Evolutionary conservation across 1,139 yeast species (phyloP), one percentile per base, ranked within the genome.

Genomic region (Geotrichum australiense): DNA sequence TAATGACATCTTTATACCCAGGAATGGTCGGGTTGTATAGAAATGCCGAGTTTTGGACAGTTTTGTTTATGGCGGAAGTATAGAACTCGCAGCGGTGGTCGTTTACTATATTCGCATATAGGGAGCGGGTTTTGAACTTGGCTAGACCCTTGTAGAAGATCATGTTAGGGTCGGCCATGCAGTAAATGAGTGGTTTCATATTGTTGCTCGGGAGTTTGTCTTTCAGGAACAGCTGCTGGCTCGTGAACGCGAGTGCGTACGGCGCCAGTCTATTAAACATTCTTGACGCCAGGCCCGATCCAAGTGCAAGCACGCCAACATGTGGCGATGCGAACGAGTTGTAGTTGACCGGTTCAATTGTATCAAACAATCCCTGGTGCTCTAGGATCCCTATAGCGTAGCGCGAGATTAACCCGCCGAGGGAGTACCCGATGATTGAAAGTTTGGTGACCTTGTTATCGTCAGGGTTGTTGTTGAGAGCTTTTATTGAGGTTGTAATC

Each of bases 11-110:
- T 34, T 59, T 74, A 53, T 76, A 80, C 6, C 72, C 72, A 1
- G 64, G 58, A 1, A 77, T 53, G 49, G 67, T 78, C 8, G 69
- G 66, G 19, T 78, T 66, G 8, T 59, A 54, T n/a, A 56, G 39
- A 37, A 70, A 64, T 14, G 37, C 5, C 7, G 37, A 34, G 25
- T 34, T 53, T 43, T 58, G 44, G 55, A 83, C 0, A 93, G 93
- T 54, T 85, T 93, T 55, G 2, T 82, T 73, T 24, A 82, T 80
- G 2, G 83, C 82, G 0, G 94, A 70, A 0, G 94, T 84, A 70
- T 82, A 84, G 80, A 85, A 85, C 23, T 83, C 73, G 4, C 93
- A 78, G 51, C 94, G 71, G 52, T 76, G 78, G 61, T 85, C 95
- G 50, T 84, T 82, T 46, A 81, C 72, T 31, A 80, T 71, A 59